Evolutionary conservation across 202 grass and related monocot genomes (phyloP), one percentile per base, ranked within the genome.

Genomic region (Carex sylvatica): DNA sequence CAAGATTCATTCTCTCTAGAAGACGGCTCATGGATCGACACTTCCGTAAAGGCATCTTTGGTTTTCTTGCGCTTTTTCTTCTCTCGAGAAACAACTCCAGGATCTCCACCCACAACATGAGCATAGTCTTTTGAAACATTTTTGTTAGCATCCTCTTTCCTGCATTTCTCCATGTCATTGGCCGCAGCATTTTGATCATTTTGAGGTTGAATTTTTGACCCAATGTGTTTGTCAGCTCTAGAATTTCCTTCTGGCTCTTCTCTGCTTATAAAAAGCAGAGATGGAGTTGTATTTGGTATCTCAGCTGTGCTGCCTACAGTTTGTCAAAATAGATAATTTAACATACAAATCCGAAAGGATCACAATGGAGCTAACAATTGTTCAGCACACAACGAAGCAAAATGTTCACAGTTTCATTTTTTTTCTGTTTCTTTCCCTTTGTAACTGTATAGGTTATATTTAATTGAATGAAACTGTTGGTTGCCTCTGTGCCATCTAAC

Each of bases 21-120:
- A 55, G 8, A 53, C 52, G 2, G 44, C 36, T 73, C 74, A 18
- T 70, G 22, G 19, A 46, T 10, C n/a, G 9, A 44, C 12, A 78
- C 56, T 56, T 70, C 80, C 62, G 61, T 19, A 70, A 66, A 62
- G 51, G 4, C 24, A 52, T 44, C 47, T 63, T 70, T 83, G 38
- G 6, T 30, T 51, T 62, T 82, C 67, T 86, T 82, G 18, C 16
- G 60, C 52, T 23, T 83, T 70, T 83, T 87, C 31, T 60, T 70
- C 62, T 51, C 80, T n/a, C 9, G 33, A 79, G 62, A 52, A 79
- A 51, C 9, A 79, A 60, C 38, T 63, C 46, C 71, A 60, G 61
- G 33, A 70, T 83, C 33, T 79, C 62, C 15, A 51, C 59, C 35
- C 30, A 66, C 26, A 2, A 74, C 63, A 35, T 18, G 3, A 86